Evolutionary conservation across 768 basidiomycete genomes (phyloP).

Genomic region (Leccinum variicolor): DNA sequence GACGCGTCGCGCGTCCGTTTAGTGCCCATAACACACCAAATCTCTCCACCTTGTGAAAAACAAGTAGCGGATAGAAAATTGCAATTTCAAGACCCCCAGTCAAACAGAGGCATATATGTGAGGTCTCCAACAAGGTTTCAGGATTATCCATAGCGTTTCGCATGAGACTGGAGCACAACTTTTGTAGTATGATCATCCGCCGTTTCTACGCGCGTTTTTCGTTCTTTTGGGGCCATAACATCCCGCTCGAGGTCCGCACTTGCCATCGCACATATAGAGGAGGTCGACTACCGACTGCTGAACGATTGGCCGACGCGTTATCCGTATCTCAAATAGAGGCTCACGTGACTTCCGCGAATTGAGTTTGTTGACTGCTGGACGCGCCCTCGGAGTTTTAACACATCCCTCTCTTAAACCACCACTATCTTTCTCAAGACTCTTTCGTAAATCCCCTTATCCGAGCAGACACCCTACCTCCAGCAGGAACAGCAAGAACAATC

Average conservation of each 20-base stretch:
- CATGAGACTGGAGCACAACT: constrained; percentile 13
- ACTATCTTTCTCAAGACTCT: constrained; percentile 38
- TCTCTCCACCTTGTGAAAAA: constrained; percentile 28
- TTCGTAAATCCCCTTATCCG: constrained; percentile 12
- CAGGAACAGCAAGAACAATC: constrained; percentile 17
- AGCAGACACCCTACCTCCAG: constrained; percentile 12
- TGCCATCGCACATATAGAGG: neutral
- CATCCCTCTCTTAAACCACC: constrained; percentile 44
- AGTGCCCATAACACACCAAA: constrained; percentile 27
- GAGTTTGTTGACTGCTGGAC: constrained; percentile 40
- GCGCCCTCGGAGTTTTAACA: constrained; percentile 41
- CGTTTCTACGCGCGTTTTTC: constrained; percentile 13
- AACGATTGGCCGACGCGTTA: constrained; percentile 11
- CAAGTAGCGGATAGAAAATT: constrained; percentile 28
- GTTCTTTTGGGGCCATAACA: constrained; percentile 13
- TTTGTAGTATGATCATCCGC: constrained; percentile 8
- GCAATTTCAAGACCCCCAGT: constrained; percentile 13
- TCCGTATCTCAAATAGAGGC: constrained; percentile 32
- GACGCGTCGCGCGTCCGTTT: constrained; percentile 31
- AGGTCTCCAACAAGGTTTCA: constrained; percentile 12
- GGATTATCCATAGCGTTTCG: constrained; percentile 18
- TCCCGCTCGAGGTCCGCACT: constrained; percentile 3
- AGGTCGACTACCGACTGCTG: neutral
- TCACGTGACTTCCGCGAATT: constrained; percentile 38
- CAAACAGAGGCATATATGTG: constrained; percentile 17